Conservation (phyloP, 2,329 filamentous ascomycete species). For the Colletotrichum spinosum region DNA sequence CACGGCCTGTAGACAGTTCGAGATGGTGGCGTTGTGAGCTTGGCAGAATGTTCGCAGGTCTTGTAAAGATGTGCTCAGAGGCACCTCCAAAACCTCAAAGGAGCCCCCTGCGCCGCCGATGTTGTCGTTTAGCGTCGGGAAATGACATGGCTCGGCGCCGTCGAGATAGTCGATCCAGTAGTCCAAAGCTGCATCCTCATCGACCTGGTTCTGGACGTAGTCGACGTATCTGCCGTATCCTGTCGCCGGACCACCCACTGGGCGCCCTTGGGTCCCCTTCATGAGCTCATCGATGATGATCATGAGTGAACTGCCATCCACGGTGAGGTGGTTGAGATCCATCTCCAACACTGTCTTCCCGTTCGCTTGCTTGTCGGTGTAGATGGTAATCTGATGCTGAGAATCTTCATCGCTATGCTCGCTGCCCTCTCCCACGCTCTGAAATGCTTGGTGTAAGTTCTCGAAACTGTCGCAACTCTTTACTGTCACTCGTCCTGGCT, state of each 20-base stretch:
- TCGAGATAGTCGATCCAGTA: constrained; percentile 41
- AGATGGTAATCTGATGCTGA: constrained; percentile 17
- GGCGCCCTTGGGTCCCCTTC: not conserved
- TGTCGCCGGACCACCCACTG: not conserved
- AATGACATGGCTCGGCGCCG: constrained; percentile 38
- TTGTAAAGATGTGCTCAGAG: not conserved
- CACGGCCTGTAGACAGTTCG: constrained; percentile 10
- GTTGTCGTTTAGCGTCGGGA: constrained; percentile 37
- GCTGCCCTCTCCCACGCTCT: not conserved
- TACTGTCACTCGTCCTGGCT: constrained; percentile 21
- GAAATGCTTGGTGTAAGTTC: constrained; percentile 9
- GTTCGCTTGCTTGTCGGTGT: not conserved
- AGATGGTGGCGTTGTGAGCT: constrained; percentile 17
- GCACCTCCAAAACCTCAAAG: constrained; percentile 17
- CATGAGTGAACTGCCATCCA: constrained; percentile 28
- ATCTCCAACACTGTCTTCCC: constrained; percentile 4
- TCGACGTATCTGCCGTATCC: constrained; percentile 39
- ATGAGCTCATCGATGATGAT: constrained; percentile 23
- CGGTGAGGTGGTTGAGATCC: constrained; percentile 28
- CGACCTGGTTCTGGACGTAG: constrained; percentile 31
- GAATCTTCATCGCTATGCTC: not conserved
- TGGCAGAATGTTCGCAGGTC: constrained; percentile 15
- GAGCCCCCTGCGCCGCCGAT: not conserved
- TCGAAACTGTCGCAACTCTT: constrained; percentile 25
- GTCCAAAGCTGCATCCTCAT: constrained; percentile 32